Conservation (phyloP, 2,329 filamentous ascomycete genomes). For the Dichotomopilus funicola region DNA sequence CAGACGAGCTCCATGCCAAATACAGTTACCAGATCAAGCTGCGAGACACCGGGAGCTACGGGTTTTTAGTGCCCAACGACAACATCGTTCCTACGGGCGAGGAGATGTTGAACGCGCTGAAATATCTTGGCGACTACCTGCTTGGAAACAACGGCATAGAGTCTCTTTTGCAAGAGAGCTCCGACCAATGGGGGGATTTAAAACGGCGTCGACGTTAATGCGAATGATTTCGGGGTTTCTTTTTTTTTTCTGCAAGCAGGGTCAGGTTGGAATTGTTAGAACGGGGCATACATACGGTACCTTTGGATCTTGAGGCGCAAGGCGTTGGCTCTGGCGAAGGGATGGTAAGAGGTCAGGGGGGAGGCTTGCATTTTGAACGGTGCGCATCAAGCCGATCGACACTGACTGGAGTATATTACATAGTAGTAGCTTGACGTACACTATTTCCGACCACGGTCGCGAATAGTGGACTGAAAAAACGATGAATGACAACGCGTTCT, state of each 20-base stretch:
- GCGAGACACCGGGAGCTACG: conserved; percentile 87
- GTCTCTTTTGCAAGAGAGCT: conserved; percentile 20
- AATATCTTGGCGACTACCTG: conserved; percentile 78
- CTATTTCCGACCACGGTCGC: no score
- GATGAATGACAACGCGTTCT: no score
- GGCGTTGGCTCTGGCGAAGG: conserved; percentile 2
- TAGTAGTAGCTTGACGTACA: no score
- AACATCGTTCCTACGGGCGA: conserved; percentile 85
- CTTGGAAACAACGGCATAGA: conserved; percentile 64
- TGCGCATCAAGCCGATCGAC: not conserved
- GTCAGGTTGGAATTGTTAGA: not conserved
- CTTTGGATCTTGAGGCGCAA: conserved; percentile 5
- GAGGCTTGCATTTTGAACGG: not conserved
- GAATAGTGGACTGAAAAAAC: no score
- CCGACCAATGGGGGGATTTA: conserved; percentile 18
- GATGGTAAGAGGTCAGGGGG: not conserved
- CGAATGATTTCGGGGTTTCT: not conserved
- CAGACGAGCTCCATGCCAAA: conserved; percentile 65
- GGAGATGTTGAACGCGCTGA: conserved; percentile 75
- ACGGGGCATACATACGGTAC: not conserved
- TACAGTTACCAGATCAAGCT: conserved; percentile 94
- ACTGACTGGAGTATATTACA: not conserved
- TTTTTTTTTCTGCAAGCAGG: not conserved
- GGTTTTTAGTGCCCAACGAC: conserved; percentile 80
- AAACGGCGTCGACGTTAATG: conserved; percentile 15